These are phyloP conservation scores for Gossypium stocksii DNA, from an alignment of 345 rosid genomes.

Conservation along the genomic window DNA sequence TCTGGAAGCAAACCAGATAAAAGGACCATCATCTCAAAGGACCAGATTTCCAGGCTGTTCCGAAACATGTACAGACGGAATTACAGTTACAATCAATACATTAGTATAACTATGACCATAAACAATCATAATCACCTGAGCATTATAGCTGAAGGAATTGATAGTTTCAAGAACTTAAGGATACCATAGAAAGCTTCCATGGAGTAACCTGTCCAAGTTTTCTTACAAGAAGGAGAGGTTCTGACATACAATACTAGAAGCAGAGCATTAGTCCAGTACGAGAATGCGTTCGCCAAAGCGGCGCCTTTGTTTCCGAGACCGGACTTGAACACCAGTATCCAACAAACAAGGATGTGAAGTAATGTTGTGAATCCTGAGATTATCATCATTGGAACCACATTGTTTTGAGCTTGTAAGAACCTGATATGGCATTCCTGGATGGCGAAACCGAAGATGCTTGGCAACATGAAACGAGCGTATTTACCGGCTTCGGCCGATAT, in stretches of 20 bases:
- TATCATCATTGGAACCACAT: conserved; percentile 46
- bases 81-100: no score
- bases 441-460: conserved; percentile 37
- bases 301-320: conserved; percentile 51
- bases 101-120: no score
- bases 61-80: background rate
- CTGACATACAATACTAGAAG: conserved; percentile 24
- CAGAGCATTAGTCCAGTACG: conserved; percentile 36
- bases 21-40: conserved; percentile 14
- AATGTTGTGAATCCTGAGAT: conserved; percentile 37
- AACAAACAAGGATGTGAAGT: conserved; percentile 38
- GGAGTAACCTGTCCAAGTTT: conserved; percentile 30
- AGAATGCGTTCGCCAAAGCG: conserved; percentile 42
- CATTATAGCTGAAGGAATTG: conserved; percentile 36
- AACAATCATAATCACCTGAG: conserved; percentile 13
- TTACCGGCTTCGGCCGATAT: conserved; percentile 42
- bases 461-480: conserved; percentile 41
- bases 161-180: conserved; percentile 14
- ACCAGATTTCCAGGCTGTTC: conserved; percentile 16
- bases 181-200: conserved; percentile 21
- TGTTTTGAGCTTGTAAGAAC: conserved; percentile 48
- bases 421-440: conserved; percentile 38
- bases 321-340: conserved; percentile 42
- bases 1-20: conserved; percentile 17
- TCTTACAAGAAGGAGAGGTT: conserved; percentile 27